A percentile compares a stretch with the other conserved stretches of the same genome.
These are phyloP conservation scores for Melanogaster broomeanus DNA, from an alignment of 768 basidiomycete genomes.

Conservation along the genomic window DNA sequence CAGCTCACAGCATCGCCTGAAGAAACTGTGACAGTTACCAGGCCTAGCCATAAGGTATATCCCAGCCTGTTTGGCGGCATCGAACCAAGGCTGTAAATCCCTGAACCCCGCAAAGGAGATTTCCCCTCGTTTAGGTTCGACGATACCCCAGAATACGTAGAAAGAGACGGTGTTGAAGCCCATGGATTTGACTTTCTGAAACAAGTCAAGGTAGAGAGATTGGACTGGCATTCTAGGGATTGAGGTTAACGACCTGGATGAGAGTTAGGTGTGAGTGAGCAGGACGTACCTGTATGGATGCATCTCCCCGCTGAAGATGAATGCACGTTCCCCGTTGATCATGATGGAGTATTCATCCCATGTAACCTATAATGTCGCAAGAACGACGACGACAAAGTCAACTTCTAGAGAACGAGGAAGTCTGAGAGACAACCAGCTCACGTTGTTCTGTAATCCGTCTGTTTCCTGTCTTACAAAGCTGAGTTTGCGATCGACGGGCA, in stretches of 20 bases:
- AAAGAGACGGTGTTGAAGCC: constrained; percentile 46
- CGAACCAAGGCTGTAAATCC: constrained; percentile 30
- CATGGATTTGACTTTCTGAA: constrained; percentile 60
- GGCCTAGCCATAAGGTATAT: constrained; percentile 30
- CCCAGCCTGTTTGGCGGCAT: constrained; percentile 28
- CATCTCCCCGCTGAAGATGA: constrained; percentile 62
- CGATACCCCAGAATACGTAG: constrained; percentile 57
- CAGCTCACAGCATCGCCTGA: not conserved
- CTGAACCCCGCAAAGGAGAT: constrained; percentile 54
- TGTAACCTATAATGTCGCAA: too few relatives aligned
- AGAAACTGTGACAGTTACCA: constrained; percentile 10
- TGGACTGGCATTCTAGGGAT: constrained; percentile 37
- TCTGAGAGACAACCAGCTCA: constrained; percentile 1
- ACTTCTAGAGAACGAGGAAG: not conserved
- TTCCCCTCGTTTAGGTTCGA: constrained; percentile 44
- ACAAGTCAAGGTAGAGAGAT: constrained; percentile 45
- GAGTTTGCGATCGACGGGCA: constrained; percentile 10
- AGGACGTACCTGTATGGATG: constrained; percentile 52
- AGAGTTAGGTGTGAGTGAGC: not conserved
- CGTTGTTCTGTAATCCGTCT: constrained; percentile 17
- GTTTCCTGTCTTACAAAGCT: constrained; percentile 14
- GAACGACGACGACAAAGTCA: not conserved
- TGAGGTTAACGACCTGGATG: not conserved
- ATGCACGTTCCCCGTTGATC: constrained; percentile 56
- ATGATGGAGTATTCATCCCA: constrained; percentile 65